These are phyloP conservation scores for Opeltia flavorubescens DNA, from an alignment of 495 filamentous ascomycete genomes.

Conservation along the genomic window DNA sequence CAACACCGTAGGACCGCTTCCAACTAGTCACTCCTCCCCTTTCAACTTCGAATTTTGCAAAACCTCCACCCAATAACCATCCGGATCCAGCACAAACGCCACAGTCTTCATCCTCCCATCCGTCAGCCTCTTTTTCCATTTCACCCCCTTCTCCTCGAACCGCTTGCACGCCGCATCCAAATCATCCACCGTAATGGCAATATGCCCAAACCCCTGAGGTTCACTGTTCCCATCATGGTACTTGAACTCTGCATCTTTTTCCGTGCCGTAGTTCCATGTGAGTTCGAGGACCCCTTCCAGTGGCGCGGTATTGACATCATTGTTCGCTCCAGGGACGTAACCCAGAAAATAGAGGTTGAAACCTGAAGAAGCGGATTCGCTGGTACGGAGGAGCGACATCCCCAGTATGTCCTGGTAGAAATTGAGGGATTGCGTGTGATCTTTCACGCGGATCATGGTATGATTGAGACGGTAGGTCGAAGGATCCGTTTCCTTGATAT, in stretches of 20 bases:
- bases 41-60: constrained; percentile 51
- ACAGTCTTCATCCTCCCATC: constrained; percentile 89
- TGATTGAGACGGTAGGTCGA: constrained; percentile 51
- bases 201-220: constrained; percentile 89
- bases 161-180: constrained; percentile 71
- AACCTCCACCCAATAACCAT: constrained; percentile 86
- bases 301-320: constrained; percentile 43
- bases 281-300: constrained; percentile 78
- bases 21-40: no score
- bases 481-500: constrained; percentile 37
- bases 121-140: constrained; percentile 89
- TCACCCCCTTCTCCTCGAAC: constrained; percentile 66
- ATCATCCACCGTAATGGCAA: constrained; percentile 85
- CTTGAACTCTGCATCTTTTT: constrained; percentile 67
- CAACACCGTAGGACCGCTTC: no score
- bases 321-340: constrained; percentile 39
- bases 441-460: constrained; percentile 94
- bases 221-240: constrained; percentile 89
- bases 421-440: constrained; percentile 63
- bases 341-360: constrained; percentile 93
- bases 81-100: constrained; percentile 88
- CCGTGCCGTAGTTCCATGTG: constrained; percentile 95
- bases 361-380: constrained; percentile 50
- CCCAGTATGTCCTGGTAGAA: constrained; percentile 89
- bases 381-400: constrained; percentile 63